Conservation (phyloP, 2,329 filamentous ascomycete species). For the Pseudocercospora vitis region DNA sequence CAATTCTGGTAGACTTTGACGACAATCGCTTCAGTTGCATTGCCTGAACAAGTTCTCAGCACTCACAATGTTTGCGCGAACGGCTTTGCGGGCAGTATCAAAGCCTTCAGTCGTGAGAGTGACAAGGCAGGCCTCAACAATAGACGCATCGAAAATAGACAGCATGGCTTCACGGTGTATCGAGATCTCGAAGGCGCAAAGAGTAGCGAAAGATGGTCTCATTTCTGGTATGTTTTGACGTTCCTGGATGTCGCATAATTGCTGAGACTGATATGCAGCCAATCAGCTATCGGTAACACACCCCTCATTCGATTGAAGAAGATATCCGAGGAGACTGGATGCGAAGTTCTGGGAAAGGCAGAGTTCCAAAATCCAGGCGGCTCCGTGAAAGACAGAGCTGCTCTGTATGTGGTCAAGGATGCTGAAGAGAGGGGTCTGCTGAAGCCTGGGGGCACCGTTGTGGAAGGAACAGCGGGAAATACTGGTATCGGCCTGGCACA, state of each 20-base stretch:
- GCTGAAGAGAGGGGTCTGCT: constrained; percentile 86
- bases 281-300: constrained; percentile 89
- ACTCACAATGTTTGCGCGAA: constrained; percentile 24
- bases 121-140: constrained; percentile 30
- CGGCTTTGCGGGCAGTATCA: constrained; percentile 27
- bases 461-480: constrained; percentile 96
- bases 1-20: neutral
- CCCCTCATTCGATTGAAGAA: constrained; percentile 86
- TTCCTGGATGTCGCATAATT: constrained; percentile 6
- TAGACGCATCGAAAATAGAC: constrained; percentile 27
- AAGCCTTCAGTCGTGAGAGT: constrained; percentile 25
- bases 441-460: constrained; percentile 83
- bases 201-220: constrained; percentile 70
- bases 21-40: constrained; percentile 8
- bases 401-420: constrained; percentile 88
- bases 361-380: constrained; percentile 99
- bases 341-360: constrained; percentile 91
- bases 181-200: constrained; percentile 75
- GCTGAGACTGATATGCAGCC: constrained; percentile 27
- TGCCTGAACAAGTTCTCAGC: neutral
- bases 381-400: constrained; percentile 93
- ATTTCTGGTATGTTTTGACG: constrained; percentile 65
- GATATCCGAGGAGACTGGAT: constrained; percentile 87
- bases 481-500: constrained; percentile 97
- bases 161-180: constrained; percentile 51